Evolutionary conservation across 352 stramenopile genomes (phyloP).

Genomic region (Pythium sp.): DNA sequence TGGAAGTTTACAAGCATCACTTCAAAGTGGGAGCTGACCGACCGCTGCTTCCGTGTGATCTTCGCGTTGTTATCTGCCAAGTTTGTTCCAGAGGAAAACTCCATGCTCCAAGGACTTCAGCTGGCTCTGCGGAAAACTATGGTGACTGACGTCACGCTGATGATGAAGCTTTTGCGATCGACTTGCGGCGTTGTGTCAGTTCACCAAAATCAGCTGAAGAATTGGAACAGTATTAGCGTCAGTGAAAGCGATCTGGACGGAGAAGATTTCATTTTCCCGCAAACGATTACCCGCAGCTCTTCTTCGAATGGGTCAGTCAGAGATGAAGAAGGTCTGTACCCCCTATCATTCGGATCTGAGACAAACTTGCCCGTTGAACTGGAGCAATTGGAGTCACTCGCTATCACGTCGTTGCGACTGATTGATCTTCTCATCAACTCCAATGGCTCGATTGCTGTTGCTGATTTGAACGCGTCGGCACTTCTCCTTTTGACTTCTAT

Average conservation of each 20-base stretch:
- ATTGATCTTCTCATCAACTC: slow-evolving; percentile 35
- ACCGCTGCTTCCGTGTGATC: slow-evolving; percentile 54
- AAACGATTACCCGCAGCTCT: slow-evolving; percentile 5
- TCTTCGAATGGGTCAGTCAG: slow-evolving; percentile 6
- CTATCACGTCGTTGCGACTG: slow-evolving; percentile 44
- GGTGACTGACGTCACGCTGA: slow-evolving; percentile 42
- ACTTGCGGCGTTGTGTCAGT: slow-evolving; percentile 30
- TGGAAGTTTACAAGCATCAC: slow-evolving; percentile 49
- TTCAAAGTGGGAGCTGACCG: slow-evolving; percentile 41
- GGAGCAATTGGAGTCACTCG: slow-evolving; percentile 35
- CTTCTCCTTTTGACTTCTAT: slow-evolving; percentile 45
- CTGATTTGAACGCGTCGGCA: slow-evolving; percentile 11
- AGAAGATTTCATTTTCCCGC: slow-evolving; percentile 15
- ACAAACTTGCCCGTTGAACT: slow-evolving; percentile 15
- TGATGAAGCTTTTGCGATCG: slow-evolving; percentile 60
- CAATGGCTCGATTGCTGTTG: neutral
- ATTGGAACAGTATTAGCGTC: slow-evolving; percentile 16
- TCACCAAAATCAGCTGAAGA: slow-evolving; percentile 12
- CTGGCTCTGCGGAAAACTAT: slow-evolving; percentile 44
- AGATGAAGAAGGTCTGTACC: slow-evolving; percentile 21
- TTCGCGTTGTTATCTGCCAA: slow-evolving; percentile 44
- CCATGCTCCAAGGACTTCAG: slow-evolving; percentile 48
- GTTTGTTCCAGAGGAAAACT: slow-evolving; percentile 32
- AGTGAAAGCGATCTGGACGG: slow-evolving; percentile 6
- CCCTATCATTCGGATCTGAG: slow-evolving; percentile 36